Conservation (phyloP, 768 basidiomycete genomes). For the Mycena albidolilacea region DNA sequence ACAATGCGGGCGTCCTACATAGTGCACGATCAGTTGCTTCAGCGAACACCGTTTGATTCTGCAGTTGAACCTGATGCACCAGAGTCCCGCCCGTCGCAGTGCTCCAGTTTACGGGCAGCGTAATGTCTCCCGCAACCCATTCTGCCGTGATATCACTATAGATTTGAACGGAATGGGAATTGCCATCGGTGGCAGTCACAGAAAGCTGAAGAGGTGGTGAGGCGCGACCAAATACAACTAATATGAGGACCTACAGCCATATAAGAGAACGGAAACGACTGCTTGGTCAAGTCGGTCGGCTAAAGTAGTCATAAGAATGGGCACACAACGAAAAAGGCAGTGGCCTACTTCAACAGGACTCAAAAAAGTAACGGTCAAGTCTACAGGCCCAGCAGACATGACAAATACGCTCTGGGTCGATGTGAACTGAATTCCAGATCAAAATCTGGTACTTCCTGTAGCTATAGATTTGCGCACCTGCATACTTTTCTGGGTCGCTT, state of each 20-base stretch:
- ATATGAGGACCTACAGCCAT: constrained; percentile 59
- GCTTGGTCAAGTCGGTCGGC: constrained; percentile 71
- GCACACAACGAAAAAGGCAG: not conserved
- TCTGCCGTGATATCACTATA: constrained; percentile 75
- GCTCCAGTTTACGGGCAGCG: constrained; percentile 69
- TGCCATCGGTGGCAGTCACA: constrained; percentile 59
- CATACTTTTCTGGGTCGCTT: constrained; percentile 71
- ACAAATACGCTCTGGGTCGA: constrained; percentile 76
- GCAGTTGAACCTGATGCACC: constrained; percentile 72
- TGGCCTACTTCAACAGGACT: constrained; percentile 73
- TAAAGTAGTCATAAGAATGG: constrained; percentile 38
- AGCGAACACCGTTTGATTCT: constrained; percentile 57
- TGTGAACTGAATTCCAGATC: constrained; percentile 64
- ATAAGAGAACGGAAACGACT: constrained; percentile 74
- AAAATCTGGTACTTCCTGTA: not conserved
- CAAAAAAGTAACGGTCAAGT: constrained; percentile 72
- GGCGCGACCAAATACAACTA: constrained; percentile 8
- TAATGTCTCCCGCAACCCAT: constrained; percentile 66
- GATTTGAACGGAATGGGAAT: constrained; percentile 63
- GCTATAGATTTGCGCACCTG: constrained; percentile 53
- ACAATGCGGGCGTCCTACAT: constrained; percentile 52
- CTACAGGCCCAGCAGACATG: constrained; percentile 72
- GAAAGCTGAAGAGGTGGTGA: not conserved
- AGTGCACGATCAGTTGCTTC: constrained; percentile 73
- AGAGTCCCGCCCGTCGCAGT: constrained; percentile 60